phyloP scores from a whole-genome alignment of 805 yeast genomes.

The Alloascoidea hylecoeti region DNA sequence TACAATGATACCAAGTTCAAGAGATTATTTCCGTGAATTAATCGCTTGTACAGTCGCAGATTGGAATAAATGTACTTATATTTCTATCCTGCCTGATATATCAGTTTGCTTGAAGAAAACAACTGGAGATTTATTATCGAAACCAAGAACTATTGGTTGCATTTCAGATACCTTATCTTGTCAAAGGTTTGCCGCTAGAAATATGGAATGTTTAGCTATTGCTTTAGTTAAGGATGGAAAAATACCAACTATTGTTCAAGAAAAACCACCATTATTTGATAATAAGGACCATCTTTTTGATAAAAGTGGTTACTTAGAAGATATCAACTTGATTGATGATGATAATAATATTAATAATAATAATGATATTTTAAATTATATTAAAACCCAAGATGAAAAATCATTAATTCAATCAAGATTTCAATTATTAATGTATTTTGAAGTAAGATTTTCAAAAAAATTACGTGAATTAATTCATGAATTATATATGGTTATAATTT shows the following conservation, averaged over 20 bases:
- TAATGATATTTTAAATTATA: too few relatives aligned
- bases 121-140: slow-evolving; percentile 42
- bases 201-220: not conserved
- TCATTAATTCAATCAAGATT: slow-evolving; percentile 23
- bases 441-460: slow-evolving; percentile 57
- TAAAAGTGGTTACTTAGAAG: not conserved
- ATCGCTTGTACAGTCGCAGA: slow-evolving; percentile 54
- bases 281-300: too few relatives aligned
- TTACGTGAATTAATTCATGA: slow-evolving; percentile 46
- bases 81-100: slow-evolving; percentile 38
- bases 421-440: slow-evolving; percentile 49
- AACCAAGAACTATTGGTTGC: slow-evolving; percentile 48
- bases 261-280: not conserved
- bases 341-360: too few relatives aligned
- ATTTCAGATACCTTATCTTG: slow-evolving; percentile 4
- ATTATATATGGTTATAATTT: slow-evolving; percentile 47
- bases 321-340: not conserved
- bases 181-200: too few relatives aligned
- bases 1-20: slow-evolving; percentile 48
- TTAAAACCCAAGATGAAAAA: not conserved
- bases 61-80: slow-evolving; percentile 40
- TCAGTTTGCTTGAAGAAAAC: slow-evolving; percentile 30
- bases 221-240: not conserved
- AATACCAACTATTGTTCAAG: not conserved
- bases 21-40: slow-evolving; percentile 71